Base-by-base conservation (phyloP, 192 early-diverging fungal genomes). In the Geranomyces variabilis region DNA sequence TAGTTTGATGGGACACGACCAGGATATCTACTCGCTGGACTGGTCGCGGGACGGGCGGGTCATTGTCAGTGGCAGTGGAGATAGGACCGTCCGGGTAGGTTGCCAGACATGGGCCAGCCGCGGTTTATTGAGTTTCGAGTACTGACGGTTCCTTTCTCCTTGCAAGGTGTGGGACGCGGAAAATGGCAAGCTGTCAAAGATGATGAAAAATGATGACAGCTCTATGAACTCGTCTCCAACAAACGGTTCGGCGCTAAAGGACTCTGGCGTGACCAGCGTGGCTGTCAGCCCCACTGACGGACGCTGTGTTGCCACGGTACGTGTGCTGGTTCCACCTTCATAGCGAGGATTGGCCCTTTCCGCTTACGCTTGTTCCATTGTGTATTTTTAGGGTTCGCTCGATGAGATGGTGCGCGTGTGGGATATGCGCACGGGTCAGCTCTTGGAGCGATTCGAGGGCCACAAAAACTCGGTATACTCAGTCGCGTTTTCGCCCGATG, bases 1-100 rank as follows among this genome's bases (percentile, higher is more conserved):
- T 75, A 83, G 84, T 10, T 85, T 96, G 47, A 74, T 80, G 19
- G 97, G 97, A 21, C 97, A 99, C 72, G 92, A 93, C 58, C 93
- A 94, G 81, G 97, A 99, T 74, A 97, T 99, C 66, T 99, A 99
- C 79, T 92, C 90, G 29, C 84, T 99, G 70, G 97, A 97, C 69
- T 99, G 95, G 83, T 90, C 90, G 67, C 81, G 89, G 17, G 95
- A 96, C 75, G 95, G 95, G n/a, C 78, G 86, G 61, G 89, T 87
- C 28, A 89, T 99, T 68, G 93, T 95, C 33, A 93, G 91, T 21
- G 97, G 96, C 26, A 74, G 74, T 65, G 86, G 86, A 12, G 84
- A 86, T 64, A 31, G 69, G 13, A 81, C 66, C 62, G 82, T 86
- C 22, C 67, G 74, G 65, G 79, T 80, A 75, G 33, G 59, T 49